Percentiles rank a stretch among this genome's conserved stretches.
Conservation (phyloP, 805 yeast species). For the Candida hispaniensis region DNA sequence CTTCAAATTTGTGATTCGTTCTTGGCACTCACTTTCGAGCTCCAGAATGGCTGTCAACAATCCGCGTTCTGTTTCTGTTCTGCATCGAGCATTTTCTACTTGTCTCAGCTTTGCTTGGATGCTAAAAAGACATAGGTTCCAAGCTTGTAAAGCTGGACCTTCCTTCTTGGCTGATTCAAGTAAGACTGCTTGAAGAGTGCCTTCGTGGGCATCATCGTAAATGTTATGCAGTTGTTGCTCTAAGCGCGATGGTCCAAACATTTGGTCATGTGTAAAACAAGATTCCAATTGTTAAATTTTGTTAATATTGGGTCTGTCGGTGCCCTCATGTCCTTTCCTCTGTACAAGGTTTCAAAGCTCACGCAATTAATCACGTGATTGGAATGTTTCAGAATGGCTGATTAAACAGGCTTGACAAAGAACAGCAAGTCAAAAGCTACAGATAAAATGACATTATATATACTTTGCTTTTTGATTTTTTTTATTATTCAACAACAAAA, state of each 20-base stretch:
- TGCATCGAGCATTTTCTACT: conserved; percentile 27
- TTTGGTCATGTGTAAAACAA: no score
- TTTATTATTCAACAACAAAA: no score
- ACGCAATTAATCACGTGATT: no score
- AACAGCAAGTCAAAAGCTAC: no score
- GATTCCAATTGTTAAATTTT: no score
- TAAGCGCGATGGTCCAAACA: conserved; percentile 14
- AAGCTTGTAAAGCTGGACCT: conserved; percentile 28
- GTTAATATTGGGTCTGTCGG: no score
- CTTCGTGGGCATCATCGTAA: conserved; percentile 35
- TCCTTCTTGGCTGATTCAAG: conserved; percentile 31
- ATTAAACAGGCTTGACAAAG: no score
- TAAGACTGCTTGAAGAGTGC: conserved; percentile 32
- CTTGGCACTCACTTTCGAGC: conserved; percentile 33
- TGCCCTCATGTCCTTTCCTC: no score
- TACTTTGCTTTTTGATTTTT: no score
- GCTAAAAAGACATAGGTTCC: conserved; percentile 30
- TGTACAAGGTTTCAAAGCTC: no score
- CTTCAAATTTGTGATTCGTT: conserved; percentile 28
- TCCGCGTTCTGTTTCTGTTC: conserved; percentile 28
- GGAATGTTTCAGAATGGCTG: no score
- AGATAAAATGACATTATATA: no score
- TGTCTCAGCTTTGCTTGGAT: conserved; percentile 28
- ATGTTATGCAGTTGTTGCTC: conserved; percentile 27
- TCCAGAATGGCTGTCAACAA: conserved; percentile 31